Base-by-base conservation (phyloP, 1,284 basidiomycete species). In the Tremellales sp. region DNA sequence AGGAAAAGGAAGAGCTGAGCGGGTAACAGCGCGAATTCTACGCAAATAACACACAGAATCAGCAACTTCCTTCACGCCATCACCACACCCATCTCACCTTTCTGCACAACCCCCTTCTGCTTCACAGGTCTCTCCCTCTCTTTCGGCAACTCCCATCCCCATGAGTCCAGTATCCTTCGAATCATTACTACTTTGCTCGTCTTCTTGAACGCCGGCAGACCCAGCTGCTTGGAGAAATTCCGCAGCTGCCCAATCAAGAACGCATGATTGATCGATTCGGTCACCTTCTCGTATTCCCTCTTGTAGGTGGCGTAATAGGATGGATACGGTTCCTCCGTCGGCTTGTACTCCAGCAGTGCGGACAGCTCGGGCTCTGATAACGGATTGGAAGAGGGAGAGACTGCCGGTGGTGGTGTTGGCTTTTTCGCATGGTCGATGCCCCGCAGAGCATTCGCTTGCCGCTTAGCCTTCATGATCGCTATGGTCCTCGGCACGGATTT, bases 1-100 rank as follows among this genome's bases (percentile, higher is more conserved):
- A 57, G 46, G 14, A 59, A 34, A 22, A 57, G 42, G 42, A 59
- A 59, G 37, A 59, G 40, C 40, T 56, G 50, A 2, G 50, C 43
- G 0, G 48, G 19, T 3, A 43, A 18, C 16, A 59, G 7, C 2
- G 32, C 22, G 40, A 50, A 50, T 3, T 48, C 56, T 54, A 25
- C 4, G 10, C 18, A 22, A 1, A n/a, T n/a, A n/a, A n/a, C n/a
- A n/a, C n/a, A n/a, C n/a, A n/a, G n/a, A n/a, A n/a, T n/a, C n/a
- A n/a, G n/a, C n/a, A n/a, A n/a, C n/a, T 3, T 18, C 22, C 45
- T 57, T 46, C 9, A 1, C 3, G 19, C 12, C 26, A 24, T 14
- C 10, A 5, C 32, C 22, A 36, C 22, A 12, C 48, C 44, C 44
- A 47, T 29, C 22, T 48, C 37, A 36, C 34, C 34, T 36, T 21